These are phyloP conservation scores for Podila epicladia DNA, from an alignment of 192 early-diverging fungal species.

Conservation along the genomic window DNA sequence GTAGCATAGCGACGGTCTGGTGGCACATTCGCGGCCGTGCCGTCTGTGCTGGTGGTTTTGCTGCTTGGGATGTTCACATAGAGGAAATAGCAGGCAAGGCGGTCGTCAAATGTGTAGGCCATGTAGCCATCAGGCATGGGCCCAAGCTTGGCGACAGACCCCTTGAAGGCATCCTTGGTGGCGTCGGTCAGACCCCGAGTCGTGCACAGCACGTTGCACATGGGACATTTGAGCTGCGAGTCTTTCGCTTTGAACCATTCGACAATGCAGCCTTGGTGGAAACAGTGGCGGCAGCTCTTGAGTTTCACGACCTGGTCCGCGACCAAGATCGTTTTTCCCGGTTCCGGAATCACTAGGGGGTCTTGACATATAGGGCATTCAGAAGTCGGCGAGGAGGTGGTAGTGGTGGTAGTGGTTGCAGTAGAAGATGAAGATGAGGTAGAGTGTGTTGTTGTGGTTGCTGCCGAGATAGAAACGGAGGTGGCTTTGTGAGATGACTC, in stretches of 20 bases:
- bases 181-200: slow-evolving; percentile 1
- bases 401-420: background rate
- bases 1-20: slow-evolving; percentile 29
- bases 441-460: background rate
- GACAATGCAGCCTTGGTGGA: slow-evolving; percentile 25
- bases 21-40: background rate
- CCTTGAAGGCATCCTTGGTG: slow-evolving; percentile 12
- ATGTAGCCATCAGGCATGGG: slow-evolving; percentile 49
- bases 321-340: background rate
- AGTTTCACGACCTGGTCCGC: slow-evolving; percentile 32
- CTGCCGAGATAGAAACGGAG: background rate
- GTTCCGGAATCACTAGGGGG: background rate
- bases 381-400: background rate
- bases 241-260: slow-evolving; percentile 27
- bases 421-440: background rate
- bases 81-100: slow-evolving; percentile 44
- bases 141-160: slow-evolving; percentile 27
- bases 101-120: slow-evolving; percentile 50
- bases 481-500: background rate
- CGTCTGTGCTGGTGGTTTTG: background rate
- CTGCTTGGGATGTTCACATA: slow-evolving; percentile 20
- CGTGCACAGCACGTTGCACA: slow-evolving; percentile 37
- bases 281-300: slow-evolving; percentile 39
- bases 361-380: slow-evolving; percentile 47
- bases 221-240: slow-evolving; percentile 38